Conservation (phyloP, 306 rosid genomes). For the Astragalus glycyphyllos region DNA sequence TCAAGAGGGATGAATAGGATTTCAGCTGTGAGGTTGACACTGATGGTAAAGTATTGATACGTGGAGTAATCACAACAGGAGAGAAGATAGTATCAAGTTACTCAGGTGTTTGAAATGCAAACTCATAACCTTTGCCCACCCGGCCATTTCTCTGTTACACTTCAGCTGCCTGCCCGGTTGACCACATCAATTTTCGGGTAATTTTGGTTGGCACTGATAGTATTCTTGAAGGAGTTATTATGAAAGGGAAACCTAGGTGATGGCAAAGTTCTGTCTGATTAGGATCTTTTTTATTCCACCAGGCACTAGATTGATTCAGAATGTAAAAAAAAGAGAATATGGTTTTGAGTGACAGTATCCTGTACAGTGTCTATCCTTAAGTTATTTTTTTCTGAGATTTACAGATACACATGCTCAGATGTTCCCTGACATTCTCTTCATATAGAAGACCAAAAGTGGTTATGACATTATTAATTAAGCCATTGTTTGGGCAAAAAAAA, state of each 20-base stretch:
- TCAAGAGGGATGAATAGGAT: constrained; percentile 77
- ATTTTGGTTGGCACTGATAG: constrained; percentile 71
- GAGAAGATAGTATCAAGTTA: no score
- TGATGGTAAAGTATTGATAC: no score
- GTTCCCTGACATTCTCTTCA: not conserved
- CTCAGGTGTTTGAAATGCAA: constrained; percentile 80
- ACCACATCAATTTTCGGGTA: constrained; percentile 64
- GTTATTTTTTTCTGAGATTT: constrained; percentile 23
- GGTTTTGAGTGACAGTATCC: constrained; percentile 35
- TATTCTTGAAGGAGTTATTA: constrained; percentile 75
- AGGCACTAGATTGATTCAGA: constrained; percentile 23
- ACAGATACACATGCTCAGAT: not conserved
- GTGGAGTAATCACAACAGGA: no score
- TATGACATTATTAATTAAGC: not conserved
- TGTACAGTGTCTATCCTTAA: constrained; percentile 17
- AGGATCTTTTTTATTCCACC: constrained; percentile 15
- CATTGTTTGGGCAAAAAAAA: no score
- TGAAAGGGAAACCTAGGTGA: constrained; percentile 50
- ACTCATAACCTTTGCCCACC: constrained; percentile 78
- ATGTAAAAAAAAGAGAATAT: not conserved
- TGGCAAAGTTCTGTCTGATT: not conserved
- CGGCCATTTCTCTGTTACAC: constrained; percentile 69
- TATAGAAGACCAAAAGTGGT: constrained; percentile 12
- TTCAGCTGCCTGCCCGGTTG: constrained; percentile 86
- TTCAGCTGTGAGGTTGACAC: constrained; percentile 71